Evolutionary conservation across 2,329 filamentous ascomycete species (phyloP).

Genomic region (Rhinocladiella similis): DNA sequence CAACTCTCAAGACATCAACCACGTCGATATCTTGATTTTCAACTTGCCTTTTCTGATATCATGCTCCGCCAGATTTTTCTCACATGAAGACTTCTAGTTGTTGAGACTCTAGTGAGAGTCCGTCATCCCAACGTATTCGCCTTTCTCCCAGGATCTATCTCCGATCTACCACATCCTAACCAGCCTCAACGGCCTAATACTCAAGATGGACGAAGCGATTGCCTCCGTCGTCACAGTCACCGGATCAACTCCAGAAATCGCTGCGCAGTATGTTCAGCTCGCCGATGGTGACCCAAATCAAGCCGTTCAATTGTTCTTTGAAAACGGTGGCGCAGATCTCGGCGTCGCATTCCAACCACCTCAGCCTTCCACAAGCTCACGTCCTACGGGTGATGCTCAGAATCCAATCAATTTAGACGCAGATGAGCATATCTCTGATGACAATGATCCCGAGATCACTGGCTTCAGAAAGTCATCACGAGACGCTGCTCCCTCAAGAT

Average conservation of each 20-base stretch:
- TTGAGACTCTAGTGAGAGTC: slow-evolving; percentile 7
- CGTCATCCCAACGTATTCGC: background rate
- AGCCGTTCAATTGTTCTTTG: slow-evolving; percentile 86
- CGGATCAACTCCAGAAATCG: slow-evolving; percentile 69
- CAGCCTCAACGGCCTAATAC: background rate
- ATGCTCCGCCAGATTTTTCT: background rate
- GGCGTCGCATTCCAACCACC: slow-evolving; percentile 49
- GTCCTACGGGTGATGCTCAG: slow-evolving; percentile 11
- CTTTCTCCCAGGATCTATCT: background rate
- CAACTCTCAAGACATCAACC: background rate
- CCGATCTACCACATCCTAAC: background rate
- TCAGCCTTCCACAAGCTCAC: slow-evolving; percentile 29
- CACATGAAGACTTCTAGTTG: slow-evolving; percentile 4
- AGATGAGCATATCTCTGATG: slow-evolving; percentile 51
- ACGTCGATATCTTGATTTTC: slow-evolving; percentile 1
- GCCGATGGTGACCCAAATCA: slow-evolving; percentile 82
- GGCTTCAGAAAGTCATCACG: slow-evolving; percentile 30
- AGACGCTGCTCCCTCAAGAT: slow-evolving; percentile 32
- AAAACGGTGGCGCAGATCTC: slow-evolving; percentile 68
- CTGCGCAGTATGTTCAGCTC: slow-evolving; percentile 79
- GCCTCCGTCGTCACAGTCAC: slow-evolving; percentile 81
- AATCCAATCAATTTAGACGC: slow-evolving; percentile 70
- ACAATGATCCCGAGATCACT: slow-evolving; percentile 42
- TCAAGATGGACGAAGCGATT: slow-evolving; percentile 67
- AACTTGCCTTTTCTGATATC: background rate